These are phyloP conservation scores for Phoma sp. DNA, from an alignment of 2,329 filamentous ascomycete species.

Conservation along the genomic window DNA sequence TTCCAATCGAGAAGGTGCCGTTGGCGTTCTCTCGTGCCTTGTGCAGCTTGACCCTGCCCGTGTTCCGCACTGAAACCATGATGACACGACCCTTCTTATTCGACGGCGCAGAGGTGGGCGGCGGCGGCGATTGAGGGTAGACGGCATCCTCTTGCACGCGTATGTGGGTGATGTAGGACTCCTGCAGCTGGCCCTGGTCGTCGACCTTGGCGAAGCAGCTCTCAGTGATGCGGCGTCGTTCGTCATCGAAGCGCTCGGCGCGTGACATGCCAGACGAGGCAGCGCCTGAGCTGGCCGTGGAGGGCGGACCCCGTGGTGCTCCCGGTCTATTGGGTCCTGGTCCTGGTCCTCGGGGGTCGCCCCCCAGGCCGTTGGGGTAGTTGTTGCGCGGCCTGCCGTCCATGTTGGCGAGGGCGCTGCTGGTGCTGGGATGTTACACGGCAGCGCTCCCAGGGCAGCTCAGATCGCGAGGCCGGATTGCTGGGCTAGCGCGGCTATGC, in stretches of 20 bases:
- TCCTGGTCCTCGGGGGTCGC: constrained; percentile 30
- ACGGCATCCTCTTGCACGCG: constrained; percentile 84
- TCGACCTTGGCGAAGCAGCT: constrained; percentile 94
- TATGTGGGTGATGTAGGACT: constrained; percentile 98
- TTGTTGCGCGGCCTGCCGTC: constrained; percentile 43
- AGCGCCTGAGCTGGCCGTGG: constrained; percentile 33
- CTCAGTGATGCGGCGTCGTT: constrained; percentile 91
- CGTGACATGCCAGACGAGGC: constrained; percentile 47
- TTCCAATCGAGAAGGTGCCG: constrained; percentile 94
- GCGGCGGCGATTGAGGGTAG: constrained; percentile 82
- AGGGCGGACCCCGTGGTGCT: constrained; percentile 35
- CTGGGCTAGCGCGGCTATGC: constrained; percentile 19
- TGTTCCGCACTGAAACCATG: constrained; percentile 90
- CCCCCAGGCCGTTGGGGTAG: constrained; percentile 37
- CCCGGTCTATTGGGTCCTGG: constrained; percentile 27
- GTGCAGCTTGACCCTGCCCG: constrained; percentile 91
- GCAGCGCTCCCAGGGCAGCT: background rate
- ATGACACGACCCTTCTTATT: constrained; percentile 90
- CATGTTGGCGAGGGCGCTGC: constrained; percentile 28
- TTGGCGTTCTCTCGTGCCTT: constrained; percentile 96
- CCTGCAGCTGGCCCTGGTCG: constrained; percentile 78
- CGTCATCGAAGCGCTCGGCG: constrained; percentile 93
- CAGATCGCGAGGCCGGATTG: background rate
- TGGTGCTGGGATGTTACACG: constrained; percentile 11
- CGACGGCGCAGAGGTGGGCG: constrained; percentile 73